A percentile compares a stretch with the other conserved stretches of the same genome.
These are phyloP conservation scores for Zea luxurians DNA, from an alignment of 176 grass and related monocot species.

Conservation along the genomic window DNA sequence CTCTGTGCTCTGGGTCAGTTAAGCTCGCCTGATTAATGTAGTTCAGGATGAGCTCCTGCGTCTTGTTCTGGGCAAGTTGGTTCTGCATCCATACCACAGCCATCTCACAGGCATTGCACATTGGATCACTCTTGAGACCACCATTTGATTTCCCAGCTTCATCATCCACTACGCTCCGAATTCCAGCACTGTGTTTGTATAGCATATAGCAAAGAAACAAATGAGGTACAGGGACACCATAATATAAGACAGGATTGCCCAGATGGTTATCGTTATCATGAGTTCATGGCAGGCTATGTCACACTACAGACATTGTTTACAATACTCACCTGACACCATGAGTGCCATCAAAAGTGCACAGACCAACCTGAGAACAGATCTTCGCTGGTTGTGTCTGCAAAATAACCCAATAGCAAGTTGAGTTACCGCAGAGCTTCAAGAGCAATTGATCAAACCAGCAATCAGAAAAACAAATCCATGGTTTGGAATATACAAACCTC, in stretches of 20 bases:
- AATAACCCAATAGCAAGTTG: constrained; percentile 21
- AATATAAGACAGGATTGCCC: background rate
- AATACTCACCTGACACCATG: constrained; percentile 65
- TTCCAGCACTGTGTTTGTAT: constrained; percentile 51
- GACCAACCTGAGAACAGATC: constrained; percentile 72
- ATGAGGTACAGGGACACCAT: background rate
- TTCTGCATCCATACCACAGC: constrained; percentile 99
- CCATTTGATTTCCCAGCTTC: constrained; percentile 40
- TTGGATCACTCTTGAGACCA: constrained; percentile 48
- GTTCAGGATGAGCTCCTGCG: constrained; percentile 62
- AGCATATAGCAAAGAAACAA: background rate
- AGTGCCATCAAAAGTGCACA: constrained; percentile 66
- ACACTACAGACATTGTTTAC: background rate
- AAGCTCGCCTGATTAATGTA: constrained; percentile 71
- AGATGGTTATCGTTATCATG: background rate
- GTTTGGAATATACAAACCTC: constrained; percentile 57
- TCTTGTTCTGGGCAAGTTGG: constrained; percentile 80
- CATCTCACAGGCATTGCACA: constrained; percentile 97
- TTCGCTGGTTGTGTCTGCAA: constrained; percentile 61
- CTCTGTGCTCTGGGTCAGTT: no score
- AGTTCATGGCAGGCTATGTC: background rate
- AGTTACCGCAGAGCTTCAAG: background rate
- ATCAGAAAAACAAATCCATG: background rate
- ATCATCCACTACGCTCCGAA: constrained; percentile 73
- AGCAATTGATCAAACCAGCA: background rate